phyloP scores from a whole-genome alignment of 352 stramenopile genomes.

The Phytophthora brassicae region DNA sequence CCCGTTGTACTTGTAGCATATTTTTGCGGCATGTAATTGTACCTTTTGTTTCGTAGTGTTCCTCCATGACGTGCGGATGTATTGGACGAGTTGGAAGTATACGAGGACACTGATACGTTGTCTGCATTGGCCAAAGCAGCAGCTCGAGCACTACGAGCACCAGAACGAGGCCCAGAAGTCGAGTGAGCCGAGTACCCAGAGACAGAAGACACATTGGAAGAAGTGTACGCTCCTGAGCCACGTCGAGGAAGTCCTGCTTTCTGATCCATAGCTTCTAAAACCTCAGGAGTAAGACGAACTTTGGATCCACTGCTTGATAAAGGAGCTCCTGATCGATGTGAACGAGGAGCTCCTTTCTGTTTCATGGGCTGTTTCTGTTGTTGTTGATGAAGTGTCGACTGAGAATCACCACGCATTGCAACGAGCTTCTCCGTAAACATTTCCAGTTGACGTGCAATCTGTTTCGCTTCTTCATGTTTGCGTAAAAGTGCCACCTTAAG shows the following conservation, averaged over 20 bases:
- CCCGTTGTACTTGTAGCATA: constrained; percentile 44
- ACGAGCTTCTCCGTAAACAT: constrained; percentile 54
- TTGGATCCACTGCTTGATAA: constrained; percentile 34
- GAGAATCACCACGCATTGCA: constrained; percentile 32
- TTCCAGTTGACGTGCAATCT: constrained; percentile 61
- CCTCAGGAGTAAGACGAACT: constrained; percentile 53
- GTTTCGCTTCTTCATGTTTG: constrained; percentile 81
- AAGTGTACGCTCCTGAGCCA: constrained; percentile 47
- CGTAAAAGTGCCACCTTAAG: constrained; percentile 64
- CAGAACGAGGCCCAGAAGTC: constrained; percentile 34
- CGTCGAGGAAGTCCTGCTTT: constrained; percentile 53
- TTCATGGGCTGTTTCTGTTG: constrained; percentile 18
- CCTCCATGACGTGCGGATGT: constrained; percentile 29
- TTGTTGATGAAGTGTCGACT: constrained; percentile 13
- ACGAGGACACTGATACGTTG: constrained; percentile 61
- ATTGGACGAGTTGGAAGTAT: constrained; percentile 53
- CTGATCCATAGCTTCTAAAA: constrained; percentile 59
- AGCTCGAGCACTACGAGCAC: constrained; percentile 37
- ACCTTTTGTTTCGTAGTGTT: constrained; percentile 57
- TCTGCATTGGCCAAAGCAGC: constrained; percentile 34
- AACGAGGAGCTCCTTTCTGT: constrained; percentile 16
- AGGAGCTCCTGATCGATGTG: constrained; percentile 10
- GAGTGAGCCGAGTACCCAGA: constrained; percentile 59
- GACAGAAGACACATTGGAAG: constrained; percentile 66
- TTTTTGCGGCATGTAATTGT: constrained; percentile 71